A percentile compares a stretch with the other conserved stretches of the same genome.
Evolutionary conservation across 495 filamentous ascomycete species (phyloP).

Genomic region (Podospora sp.): DNA sequence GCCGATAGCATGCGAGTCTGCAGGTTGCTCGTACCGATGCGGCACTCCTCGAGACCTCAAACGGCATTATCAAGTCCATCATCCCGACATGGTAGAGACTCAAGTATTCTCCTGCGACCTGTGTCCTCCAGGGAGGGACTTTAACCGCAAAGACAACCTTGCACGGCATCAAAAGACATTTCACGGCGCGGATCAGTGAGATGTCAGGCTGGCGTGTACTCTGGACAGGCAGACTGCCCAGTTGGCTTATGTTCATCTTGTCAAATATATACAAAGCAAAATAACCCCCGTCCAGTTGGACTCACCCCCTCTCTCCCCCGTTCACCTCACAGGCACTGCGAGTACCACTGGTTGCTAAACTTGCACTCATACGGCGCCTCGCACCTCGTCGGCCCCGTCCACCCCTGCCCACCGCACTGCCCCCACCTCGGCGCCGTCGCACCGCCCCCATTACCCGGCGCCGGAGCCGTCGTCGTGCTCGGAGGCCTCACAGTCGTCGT

Average conservation of each 20-base stretch:
- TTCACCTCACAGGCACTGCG: slow-evolving; percentile 12
- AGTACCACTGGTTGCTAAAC: slow-evolving; percentile 22
- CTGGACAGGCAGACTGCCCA: no score
- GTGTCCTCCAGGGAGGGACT: neutral
- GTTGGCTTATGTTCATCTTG: no score
- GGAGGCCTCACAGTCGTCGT: slow-evolving; percentile 1
- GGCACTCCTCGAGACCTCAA: neutral
- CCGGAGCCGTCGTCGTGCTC: neutral
- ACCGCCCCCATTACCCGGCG: slow-evolving; percentile 8
- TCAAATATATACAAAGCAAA: no score
- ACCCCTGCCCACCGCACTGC: slow-evolving; percentile 28
- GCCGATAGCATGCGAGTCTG: no score
- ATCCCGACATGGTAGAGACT: neutral
- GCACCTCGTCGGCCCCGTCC: slow-evolving; percentile 26
- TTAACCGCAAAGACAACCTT: neutral
- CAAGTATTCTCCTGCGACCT: neutral
- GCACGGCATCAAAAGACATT: neutral
- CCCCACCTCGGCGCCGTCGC: slow-evolving; percentile 21
- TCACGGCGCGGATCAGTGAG: neutral
- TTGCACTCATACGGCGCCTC: slow-evolving; percentile 26
- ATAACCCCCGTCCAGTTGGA: no score
- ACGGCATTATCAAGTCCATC: neutral
- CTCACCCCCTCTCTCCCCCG: no score
- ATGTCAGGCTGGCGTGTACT: no score
- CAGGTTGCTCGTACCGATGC: neutral